phyloP scores from a whole-genome alignment of 495 filamentous ascomycete species.

The Penicillium chermesinum region DNA sequence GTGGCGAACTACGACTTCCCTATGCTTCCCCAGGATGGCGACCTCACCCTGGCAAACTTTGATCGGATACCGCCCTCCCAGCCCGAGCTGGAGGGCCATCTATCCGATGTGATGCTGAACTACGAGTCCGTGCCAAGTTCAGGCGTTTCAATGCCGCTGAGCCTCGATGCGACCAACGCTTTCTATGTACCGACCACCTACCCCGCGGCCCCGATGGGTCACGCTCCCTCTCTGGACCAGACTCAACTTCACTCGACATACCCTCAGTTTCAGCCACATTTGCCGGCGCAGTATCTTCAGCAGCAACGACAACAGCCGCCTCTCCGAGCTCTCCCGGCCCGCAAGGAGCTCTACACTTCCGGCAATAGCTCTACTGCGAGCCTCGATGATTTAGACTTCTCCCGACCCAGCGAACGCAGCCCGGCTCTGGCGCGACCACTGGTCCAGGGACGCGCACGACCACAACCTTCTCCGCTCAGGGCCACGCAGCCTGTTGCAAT shows the following conservation, averaged over 20 bases:
- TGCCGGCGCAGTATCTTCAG: constrained; percentile 9
- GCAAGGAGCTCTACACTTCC: constrained; percentile 10
- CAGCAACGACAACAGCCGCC: constrained; percentile 2
- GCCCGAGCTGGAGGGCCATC: constrained; percentile 19
- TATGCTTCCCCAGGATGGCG: constrained; percentile 22
- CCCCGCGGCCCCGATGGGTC: constrained; percentile 16
- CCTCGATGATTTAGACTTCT: constrained; percentile 26
- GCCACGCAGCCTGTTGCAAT: constrained; percentile 24
- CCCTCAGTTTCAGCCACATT: constrained; percentile 6
- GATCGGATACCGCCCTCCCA: constrained; percentile 8
- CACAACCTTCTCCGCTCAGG: constrained; percentile 16
- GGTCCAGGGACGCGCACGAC: constrained; percentile 8
- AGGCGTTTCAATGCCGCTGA: constrained; percentile 19
- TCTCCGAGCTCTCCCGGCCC: too few relatives aligned
- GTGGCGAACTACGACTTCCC: constrained; percentile 16
- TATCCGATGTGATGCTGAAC: constrained; percentile 25
- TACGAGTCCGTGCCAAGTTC: constrained; percentile 22
- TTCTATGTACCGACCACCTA: constrained; percentile 26
- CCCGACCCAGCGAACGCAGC: constrained; percentile 14
- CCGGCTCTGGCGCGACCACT: constrained; percentile 3
- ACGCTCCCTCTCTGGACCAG: constrained; percentile 18
- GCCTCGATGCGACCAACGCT: constrained; percentile 15
- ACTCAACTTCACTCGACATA: constrained; percentile 14
- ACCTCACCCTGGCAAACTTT: constrained; percentile 14
- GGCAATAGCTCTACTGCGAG: constrained; percentile 13